Conservation (phyloP, 2,329 filamentous ascomycete species). For the Clarireedia sp. region DNA sequence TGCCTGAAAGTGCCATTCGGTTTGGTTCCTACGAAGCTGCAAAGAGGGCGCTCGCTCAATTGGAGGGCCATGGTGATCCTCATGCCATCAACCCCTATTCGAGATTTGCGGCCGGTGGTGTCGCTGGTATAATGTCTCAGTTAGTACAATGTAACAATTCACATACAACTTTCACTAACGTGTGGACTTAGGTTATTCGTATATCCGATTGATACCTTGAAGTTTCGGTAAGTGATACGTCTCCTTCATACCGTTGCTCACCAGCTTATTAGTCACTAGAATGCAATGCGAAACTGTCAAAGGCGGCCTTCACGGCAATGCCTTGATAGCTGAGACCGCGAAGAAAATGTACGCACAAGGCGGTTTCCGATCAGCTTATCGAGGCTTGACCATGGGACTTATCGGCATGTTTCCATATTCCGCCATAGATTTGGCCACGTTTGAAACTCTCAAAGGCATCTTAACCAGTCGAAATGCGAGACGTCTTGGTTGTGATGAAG, state of each 20-base stretch:
- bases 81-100: constrained; percentile 72
- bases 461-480: constrained; percentile 65
- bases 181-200: constrained; percentile 60
- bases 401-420: constrained; percentile 97
- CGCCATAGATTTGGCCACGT: constrained; percentile 91
- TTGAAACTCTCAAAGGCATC: constrained; percentile 79
- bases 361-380: constrained; percentile 72
- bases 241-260: not conserved
- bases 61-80: constrained; percentile 83
- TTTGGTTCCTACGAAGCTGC: constrained; percentile 96
- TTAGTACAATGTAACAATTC: constrained; percentile 35
- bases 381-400: constrained; percentile 86
- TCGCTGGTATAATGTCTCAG: constrained; percentile 92
- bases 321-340: constrained; percentile 73
- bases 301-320: constrained; percentile 75
- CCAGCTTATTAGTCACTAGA: constrained; percentile 17
- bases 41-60: constrained; percentile 74
- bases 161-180: constrained; percentile 10
- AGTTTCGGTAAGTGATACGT: constrained; percentile 43
- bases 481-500: constrained; percentile 63
- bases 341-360: constrained; percentile 78
- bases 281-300: constrained; percentile 93
- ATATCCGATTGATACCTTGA: constrained; percentile 51
- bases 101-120: constrained; percentile 83
- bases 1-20: constrained; percentile 97